Evolutionary conservation across 768 basidiomycete species (phyloP).

Genomic region (Termitomyces sp.): DNA sequence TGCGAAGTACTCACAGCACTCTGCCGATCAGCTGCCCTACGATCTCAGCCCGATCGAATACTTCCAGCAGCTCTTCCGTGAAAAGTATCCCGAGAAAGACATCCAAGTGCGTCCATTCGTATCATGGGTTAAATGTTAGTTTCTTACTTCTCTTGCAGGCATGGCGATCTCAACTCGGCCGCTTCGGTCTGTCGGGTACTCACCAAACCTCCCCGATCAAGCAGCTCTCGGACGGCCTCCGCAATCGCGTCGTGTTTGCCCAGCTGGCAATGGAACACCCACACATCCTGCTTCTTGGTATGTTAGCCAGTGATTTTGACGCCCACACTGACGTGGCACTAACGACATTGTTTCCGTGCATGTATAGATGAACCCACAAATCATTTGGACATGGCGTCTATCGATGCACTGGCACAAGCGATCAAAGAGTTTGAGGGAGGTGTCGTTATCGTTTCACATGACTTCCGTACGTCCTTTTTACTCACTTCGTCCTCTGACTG

Average conservation of each 20-base stretch:
- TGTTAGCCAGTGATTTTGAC: slow-evolving; percentile 16
- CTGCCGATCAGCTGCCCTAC: slow-evolving; percentile 97
- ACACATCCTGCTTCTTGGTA: slow-evolving; percentile 84
- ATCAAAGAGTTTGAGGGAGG: slow-evolving; percentile 98
- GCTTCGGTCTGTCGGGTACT: slow-evolving; percentile 90
- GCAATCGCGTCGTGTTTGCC: slow-evolving; percentile 97
- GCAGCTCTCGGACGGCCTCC: slow-evolving; percentile 91
- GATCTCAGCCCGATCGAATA: slow-evolving; percentile 89
- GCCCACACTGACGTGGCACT: slow-evolving; percentile 3
- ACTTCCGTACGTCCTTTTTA: slow-evolving; percentile 68
- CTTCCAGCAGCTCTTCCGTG: slow-evolving; percentile 73
- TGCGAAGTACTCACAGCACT: slow-evolving; percentile 98
- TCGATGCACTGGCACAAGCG: slow-evolving; percentile 91
- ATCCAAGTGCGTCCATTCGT: slow-evolving; percentile 38
- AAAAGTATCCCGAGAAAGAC: slow-evolving; percentile 95
- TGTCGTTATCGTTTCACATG: slow-evolving; percentile 99
- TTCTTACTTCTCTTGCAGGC: slow-evolving; percentile 39
- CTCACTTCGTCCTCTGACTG: not conserved
- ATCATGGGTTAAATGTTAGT: not conserved
- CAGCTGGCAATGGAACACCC: slow-evolving; percentile 98
- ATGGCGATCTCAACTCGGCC: slow-evolving; percentile 92
- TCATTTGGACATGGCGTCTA: slow-evolving; percentile 96
- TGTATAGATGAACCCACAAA: slow-evolving; percentile 89
- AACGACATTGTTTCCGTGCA: not conserved
- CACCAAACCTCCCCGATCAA: slow-evolving; percentile 94